Conservation (phyloP, 768 basidiomycete genomes). For the Kwoniella mangroviensis region DNA sequence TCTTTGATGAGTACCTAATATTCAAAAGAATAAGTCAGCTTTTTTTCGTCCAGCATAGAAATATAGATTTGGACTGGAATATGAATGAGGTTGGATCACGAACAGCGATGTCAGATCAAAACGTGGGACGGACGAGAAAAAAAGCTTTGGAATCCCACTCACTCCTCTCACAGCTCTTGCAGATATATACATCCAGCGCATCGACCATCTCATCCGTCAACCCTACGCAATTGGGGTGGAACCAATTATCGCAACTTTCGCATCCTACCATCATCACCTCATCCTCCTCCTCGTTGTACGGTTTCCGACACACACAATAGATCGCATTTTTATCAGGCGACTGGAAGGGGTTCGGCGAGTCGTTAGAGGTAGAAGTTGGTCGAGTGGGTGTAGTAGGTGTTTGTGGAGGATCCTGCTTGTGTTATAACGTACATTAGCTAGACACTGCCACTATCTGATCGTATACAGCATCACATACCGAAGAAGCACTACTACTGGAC, state of each 20-base stretch:
- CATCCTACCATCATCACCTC: slow-evolving; percentile 48
- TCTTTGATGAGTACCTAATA: slow-evolving; percentile 31
- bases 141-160: slow-evolving; percentile 18
- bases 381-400: slow-evolving; percentile 15
- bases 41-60: background rate
- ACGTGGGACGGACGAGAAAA: too few relatives aligned
- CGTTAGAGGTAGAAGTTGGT: background rate
- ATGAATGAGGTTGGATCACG: background rate
- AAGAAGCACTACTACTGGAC: slow-evolving; percentile 1
- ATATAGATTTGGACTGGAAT: background rate
- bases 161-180: slow-evolving; percentile 49
- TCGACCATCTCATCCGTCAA: slow-evolving; percentile 43
- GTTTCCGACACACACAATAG: slow-evolving; percentile 50
- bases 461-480: background rate
- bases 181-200: slow-evolving; percentile 49
- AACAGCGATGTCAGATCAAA: background rate
- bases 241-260: slow-evolving; percentile 56
- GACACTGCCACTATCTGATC: too few relatives aligned
- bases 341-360: slow-evolving; percentile 1
- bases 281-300: slow-evolving; percentile 49
- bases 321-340: slow-evolving; percentile 27
- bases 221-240: slow-evolving; percentile 47
- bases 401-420: background rate
- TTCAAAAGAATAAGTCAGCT: background rate
- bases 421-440: background rate